These are phyloP conservation scores for Wickerhamiella azymoides DNA, from an alignment of 805 yeast genomes.

Conservation along the genomic window DNA sequence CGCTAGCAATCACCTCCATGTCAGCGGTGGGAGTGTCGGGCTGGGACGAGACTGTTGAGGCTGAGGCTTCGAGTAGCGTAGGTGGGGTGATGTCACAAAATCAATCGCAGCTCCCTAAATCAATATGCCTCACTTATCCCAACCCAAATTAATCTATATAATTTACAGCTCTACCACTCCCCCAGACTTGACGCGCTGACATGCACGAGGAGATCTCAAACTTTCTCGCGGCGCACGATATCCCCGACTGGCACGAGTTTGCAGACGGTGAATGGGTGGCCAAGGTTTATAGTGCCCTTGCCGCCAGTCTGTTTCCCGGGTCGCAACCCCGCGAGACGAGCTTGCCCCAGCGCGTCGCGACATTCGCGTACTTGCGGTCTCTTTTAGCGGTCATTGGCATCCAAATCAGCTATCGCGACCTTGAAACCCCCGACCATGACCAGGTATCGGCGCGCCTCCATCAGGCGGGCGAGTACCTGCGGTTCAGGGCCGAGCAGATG, in stretches of 20 bases:
- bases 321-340: too few relatives aligned
- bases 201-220: background rate
- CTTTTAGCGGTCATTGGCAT: background rate
- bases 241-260: background rate
- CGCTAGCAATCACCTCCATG: constrained; percentile 39
- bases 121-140: too few relatives aligned
- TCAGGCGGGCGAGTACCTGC: background rate
- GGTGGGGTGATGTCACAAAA: too few relatives aligned
- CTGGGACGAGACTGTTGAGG: too few relatives aligned
- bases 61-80: too few relatives aligned
- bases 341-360: background rate
- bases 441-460: background rate
- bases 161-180: background rate
- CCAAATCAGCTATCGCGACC: background rate
- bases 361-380: background rate
- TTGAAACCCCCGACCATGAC: background rate
- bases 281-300: background rate
- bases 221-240: background rate
- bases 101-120: too few relatives aligned
- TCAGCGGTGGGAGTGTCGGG: background rate
- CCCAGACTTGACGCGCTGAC: background rate
- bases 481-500: background rate
- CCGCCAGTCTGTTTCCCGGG: background rate
- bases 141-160: too few relatives aligned
- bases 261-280: background rate